A percentile compares a stretch with the other conserved stretches of the same genome.
Conservation (phyloP, 192 early-diverging fungal genomes). For the Podila epigama region DNA sequence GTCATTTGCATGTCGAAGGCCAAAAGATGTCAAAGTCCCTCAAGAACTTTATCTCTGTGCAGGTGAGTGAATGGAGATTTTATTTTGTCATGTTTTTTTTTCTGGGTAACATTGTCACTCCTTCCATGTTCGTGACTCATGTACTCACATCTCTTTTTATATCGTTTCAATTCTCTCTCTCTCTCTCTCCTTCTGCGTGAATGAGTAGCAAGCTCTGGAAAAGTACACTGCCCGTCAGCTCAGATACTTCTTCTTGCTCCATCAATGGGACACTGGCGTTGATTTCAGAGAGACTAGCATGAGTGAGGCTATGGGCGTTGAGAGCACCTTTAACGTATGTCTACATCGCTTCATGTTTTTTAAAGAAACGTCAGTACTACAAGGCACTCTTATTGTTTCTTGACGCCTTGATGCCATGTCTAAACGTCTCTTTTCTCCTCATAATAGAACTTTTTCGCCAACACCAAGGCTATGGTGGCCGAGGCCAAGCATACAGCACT, state of each 20-base stretch:
- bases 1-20: constrained; percentile 94
- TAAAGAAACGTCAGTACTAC: constrained; percentile 22
- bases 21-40: constrained; percentile 98
- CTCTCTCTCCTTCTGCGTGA: too few relatives aligned
- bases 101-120: too few relatives aligned
- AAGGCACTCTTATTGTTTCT: neutral
- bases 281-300: constrained; percentile 84
- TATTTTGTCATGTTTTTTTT: too few relatives aligned
- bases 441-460: constrained; percentile 88
- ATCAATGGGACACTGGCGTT: constrained; percentile 86
- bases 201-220: constrained; percentile 78
- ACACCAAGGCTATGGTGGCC: constrained; percentile 77
- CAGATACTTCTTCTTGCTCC: constrained; percentile 87
- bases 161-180: too few relatives aligned
- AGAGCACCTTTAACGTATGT: constrained; percentile 80
- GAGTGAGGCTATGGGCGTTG: constrained; percentile 78
- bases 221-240: constrained; percentile 85
- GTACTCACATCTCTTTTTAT: too few relatives aligned
- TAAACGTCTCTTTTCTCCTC: neutral
- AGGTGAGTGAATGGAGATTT: constrained; percentile 54
- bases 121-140: too few relatives aligned
- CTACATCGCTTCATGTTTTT: too few relatives aligned
- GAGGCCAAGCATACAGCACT: constrained; percentile 62
- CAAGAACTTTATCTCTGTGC: constrained; percentile 97
- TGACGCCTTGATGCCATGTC: neutral